These are phyloP conservation scores for Rubia balearica DNA, from an alignment of 305 asterid species.

Conservation along the genomic window DNA sequence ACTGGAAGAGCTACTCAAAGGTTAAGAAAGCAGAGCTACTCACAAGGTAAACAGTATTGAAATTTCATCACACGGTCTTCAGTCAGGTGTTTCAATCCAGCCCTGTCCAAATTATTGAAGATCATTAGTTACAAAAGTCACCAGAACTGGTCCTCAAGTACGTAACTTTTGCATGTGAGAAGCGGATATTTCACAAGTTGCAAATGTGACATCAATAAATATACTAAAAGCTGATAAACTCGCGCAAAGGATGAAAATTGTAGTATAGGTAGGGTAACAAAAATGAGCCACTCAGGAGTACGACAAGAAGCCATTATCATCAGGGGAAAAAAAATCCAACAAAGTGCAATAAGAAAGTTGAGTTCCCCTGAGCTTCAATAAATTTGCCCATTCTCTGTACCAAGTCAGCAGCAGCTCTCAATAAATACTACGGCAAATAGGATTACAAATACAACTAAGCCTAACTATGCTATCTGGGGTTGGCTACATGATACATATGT, in stretches of 20 bases:
- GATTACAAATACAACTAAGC: too few relatives aligned
- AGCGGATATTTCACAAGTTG: background rate
- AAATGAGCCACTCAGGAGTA: too few relatives aligned
- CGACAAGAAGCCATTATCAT: background rate
- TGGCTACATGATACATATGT: too few relatives aligned
- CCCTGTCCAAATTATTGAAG: conserved; percentile 43
- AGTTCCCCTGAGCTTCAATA: too few relatives aligned
- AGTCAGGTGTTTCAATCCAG: conserved; percentile 77
- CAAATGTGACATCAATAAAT: background rate
- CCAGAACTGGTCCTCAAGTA: background rate
- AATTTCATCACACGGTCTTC: conserved; percentile 76
- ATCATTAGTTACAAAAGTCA: conserved; percentile 11
- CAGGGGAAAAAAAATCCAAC: background rate
- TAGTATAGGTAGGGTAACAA: too few relatives aligned
- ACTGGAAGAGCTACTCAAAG: conserved; percentile 1
- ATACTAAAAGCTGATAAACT: too few relatives aligned
- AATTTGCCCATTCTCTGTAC: too few relatives aligned
- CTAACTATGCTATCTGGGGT: too few relatives aligned
- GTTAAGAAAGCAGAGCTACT: conserved; percentile 27
- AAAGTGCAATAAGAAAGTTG: background rate
- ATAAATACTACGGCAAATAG: too few relatives aligned
- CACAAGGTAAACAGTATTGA: conserved; percentile 90
- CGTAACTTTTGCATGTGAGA: background rate
- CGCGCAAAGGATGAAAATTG: too few relatives aligned
- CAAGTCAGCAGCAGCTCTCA: too few relatives aligned